Evolutionary conservation across 257 asterid genomes (phyloP).

Genomic region (Solanum piurae): DNA sequence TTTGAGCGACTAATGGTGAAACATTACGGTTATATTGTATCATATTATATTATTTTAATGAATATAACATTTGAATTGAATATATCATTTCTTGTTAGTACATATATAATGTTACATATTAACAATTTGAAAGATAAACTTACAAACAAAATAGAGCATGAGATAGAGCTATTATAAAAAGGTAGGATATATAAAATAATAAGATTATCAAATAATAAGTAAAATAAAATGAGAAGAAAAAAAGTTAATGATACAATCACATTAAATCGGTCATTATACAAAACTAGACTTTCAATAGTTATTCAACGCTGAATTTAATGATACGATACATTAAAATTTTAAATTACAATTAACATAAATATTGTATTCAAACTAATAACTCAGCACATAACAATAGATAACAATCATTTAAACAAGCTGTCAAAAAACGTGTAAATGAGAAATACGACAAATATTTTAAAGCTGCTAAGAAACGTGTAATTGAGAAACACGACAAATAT

Average conservation of each 20-base stretch:
- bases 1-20: too few relatives aligned
- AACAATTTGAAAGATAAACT: background rate
- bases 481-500: background rate
- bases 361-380: background rate
- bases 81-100: background rate
- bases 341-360: background rate
- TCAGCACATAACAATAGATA: background rate
- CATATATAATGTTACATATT: background rate
- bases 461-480: background rate
- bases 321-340: background rate
- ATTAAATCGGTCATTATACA: background rate
- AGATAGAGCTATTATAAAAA: background rate
- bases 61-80: background rate
- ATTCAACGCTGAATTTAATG: background rate
- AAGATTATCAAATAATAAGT: too few relatives aligned
- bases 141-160: background rate
- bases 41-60: background rate
- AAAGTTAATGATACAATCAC: background rate
- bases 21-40: background rate
- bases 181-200: too few relatives aligned
- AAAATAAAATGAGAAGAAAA: background rate
- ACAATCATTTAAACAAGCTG: background rate
- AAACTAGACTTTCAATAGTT: background rate
- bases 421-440: background rate
- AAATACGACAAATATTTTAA: background rate